Conservation (phyloP, 2,329 filamentous ascomycete species). For the Microcera coccophila region DNA sequence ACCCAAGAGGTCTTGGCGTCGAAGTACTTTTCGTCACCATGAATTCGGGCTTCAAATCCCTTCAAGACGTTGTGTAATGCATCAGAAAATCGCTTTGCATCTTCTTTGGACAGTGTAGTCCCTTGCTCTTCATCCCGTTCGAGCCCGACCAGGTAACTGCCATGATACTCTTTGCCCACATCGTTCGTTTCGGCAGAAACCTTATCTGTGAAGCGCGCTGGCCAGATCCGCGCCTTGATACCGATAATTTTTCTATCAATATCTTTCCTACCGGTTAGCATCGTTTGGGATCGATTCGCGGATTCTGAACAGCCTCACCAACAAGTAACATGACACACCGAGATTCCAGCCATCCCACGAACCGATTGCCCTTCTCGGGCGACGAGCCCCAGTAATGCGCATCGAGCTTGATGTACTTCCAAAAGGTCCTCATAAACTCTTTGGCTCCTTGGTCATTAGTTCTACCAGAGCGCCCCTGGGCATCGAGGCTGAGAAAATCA, state of each 20-base stretch:
- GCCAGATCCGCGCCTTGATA: constrained; percentile 58
- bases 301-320: constrained; percentile 35
- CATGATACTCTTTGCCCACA: constrained; percentile 48
- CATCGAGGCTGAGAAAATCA: constrained; percentile 32
- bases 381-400: constrained; percentile 63
- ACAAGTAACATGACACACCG: constrained; percentile 55
- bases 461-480: background rate
- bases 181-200: constrained; percentile 20
- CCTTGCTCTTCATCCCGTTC: constrained; percentile 30
- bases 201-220: constrained; percentile 51
- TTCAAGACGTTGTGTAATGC: constrained; percentile 42
- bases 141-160: constrained; percentile 60
- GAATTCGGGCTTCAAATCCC: constrained; percentile 48
- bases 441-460: constrained; percentile 24
- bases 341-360: constrained; percentile 63
- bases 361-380: constrained; percentile 48
- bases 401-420: constrained; percentile 57
- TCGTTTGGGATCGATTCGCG: background rate
- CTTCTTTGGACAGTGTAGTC: constrained; percentile 34
- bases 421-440: constrained; percentile 51
- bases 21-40: constrained; percentile 45
- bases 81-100: constrained; percentile 40
- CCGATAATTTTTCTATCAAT: constrained; percentile 50
- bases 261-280: constrained; percentile 38
- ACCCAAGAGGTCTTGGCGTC: constrained; percentile 49